Evolutionary conservation across 192 early-diverging fungal species (phyloP).

Genomic region (Backusella morwellensis): DNA sequence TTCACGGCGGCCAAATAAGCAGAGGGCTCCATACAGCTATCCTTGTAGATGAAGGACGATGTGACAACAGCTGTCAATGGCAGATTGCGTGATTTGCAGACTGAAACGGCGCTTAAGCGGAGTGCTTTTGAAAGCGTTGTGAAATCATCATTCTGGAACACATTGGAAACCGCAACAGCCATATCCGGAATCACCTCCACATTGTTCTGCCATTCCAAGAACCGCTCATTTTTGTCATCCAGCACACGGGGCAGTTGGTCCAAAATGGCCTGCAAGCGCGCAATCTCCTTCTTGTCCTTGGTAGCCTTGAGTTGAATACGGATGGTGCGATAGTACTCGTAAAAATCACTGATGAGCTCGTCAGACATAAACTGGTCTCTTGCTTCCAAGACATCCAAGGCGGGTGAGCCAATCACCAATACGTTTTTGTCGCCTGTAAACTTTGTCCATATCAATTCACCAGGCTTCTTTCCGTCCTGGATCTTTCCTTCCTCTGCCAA

Average conservation of each 20-base stretch:
- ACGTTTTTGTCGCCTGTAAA: slow-evolving; percentile 18
- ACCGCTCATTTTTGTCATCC: slow-evolving; percentile 13
- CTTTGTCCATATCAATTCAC: neutral
- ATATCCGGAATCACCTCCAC: slow-evolving; percentile 38
- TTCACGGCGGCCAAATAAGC: slow-evolving; percentile 45
- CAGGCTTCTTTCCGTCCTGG: neutral
- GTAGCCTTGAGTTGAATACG: neutral
- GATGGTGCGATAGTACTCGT: slow-evolving; percentile 24
- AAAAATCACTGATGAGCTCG: slow-evolving; percentile 24
- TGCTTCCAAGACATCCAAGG: slow-evolving; percentile 27
- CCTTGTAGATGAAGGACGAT: slow-evolving; percentile 51
- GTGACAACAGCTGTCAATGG: slow-evolving; percentile 47
- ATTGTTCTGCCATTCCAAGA: slow-evolving; percentile 45
- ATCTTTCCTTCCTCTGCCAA: neutral
- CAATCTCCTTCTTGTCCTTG: neutral
- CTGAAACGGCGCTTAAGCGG: slow-evolving; percentile 25
- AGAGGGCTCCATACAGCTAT: slow-evolving; percentile 54
- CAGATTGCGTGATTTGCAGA: slow-evolving; percentile 23
- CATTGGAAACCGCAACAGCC: slow-evolving; percentile 35
- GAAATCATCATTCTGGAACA: slow-evolving; percentile 50
- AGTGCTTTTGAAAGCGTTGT: slow-evolving; percentile 26
- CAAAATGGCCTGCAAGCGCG: neutral
- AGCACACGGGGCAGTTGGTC: neutral
- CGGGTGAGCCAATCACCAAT: slow-evolving; percentile 28
- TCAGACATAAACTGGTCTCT: slow-evolving; percentile 11